Conservation (phyloP, 164 flowering plant species). For the Cinnamomum micranthum region DNA sequence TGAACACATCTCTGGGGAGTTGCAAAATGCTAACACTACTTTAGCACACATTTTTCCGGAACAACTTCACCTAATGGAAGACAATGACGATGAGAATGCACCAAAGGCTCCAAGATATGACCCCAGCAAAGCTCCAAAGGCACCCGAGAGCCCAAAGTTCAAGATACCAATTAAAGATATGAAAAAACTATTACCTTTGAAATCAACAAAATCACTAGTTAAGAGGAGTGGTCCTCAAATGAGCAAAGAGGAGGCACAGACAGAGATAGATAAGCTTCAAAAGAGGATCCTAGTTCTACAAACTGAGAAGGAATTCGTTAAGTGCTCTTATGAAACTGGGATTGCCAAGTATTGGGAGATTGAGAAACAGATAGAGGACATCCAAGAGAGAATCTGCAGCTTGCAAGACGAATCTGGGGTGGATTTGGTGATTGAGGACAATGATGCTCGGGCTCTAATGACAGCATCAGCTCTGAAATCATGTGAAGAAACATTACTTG, state of each 20-base stretch:
- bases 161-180: constrained; percentile 27
- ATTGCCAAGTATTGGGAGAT: constrained; percentile 58
- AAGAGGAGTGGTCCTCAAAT: constrained; percentile 12
- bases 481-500: constrained; percentile 47
- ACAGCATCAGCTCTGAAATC: constrained; percentile 59
- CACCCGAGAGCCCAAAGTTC: constrained; percentile 20
- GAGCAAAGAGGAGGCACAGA: constrained; percentile 26
- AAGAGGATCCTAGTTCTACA: constrained; percentile 64
- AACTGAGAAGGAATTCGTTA: constrained; percentile 79
- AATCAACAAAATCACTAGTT: constrained; percentile 23
- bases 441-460: constrained; percentile 73
- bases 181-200: constrained; percentile 10
- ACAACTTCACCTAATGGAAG: constrained; percentile 57
- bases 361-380: constrained; percentile 52
- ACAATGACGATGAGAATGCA: constrained; percentile 30
- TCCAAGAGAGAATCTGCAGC: constrained; percentile 45
- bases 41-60: constrained; percentile 79
- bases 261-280: constrained; percentile 56
- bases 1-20: constrained; percentile 69
- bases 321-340: constrained; percentile 51
- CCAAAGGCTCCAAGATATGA: constrained; percentile 6
- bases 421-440: constrained; percentile 52
- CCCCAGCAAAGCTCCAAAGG: constrained; percentile 6
- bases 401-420: constrained; percentile 71
- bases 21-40: constrained; percentile 79